Evolutionary conservation across 148 eudicot species (phyloP).

Genomic region (Fagopyrum homotropicum): DNA sequence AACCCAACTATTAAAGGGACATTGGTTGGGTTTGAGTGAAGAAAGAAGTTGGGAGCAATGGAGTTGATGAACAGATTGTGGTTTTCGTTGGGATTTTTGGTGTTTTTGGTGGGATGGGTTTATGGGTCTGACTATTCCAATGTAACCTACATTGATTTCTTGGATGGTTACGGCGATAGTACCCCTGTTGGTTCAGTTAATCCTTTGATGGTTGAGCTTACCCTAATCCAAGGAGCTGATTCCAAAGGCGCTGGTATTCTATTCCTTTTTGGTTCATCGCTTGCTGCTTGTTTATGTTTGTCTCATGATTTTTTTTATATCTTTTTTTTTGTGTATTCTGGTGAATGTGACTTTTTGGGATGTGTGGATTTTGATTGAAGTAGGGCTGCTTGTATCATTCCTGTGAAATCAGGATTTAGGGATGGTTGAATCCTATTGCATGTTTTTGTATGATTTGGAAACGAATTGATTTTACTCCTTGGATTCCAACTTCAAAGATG

Average conservation of each 20-base stretch:
- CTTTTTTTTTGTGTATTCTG: not conserved
- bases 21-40: not conserved
- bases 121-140: slow-evolving; percentile 37
- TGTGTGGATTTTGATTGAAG: not conserved
- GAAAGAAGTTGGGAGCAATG: not conserved
- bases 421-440: no score
- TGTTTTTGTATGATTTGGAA: no score
- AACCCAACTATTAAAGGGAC: not conserved
- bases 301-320: not conserved
- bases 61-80: slow-evolving; percentile 18
- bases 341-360: not conserved
- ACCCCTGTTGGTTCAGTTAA: slow-evolving; percentile 24
- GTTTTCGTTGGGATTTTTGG: slow-evolving; percentile 29
- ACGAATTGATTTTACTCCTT: not conserved
- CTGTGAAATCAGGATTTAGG: no score
- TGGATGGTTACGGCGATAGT: slow-evolving; percentile 49
- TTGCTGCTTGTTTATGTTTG: slow-evolving; percentile 11
- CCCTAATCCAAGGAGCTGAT: slow-evolving; percentile 81
- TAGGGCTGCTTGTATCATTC: not conserved
- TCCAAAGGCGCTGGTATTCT: slow-evolving; percentile 77
- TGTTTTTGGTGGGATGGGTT: slow-evolving; percentile 22
- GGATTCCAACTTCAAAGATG: no score
- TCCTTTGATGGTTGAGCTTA: slow-evolving; percentile 64
- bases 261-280: slow-evolving; percentile 3
- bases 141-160: slow-evolving; percentile 32